Evolutionary conservation across 108 stramenopile species (phyloP).

Genomic region (Thalassiosira profunda): DNA sequence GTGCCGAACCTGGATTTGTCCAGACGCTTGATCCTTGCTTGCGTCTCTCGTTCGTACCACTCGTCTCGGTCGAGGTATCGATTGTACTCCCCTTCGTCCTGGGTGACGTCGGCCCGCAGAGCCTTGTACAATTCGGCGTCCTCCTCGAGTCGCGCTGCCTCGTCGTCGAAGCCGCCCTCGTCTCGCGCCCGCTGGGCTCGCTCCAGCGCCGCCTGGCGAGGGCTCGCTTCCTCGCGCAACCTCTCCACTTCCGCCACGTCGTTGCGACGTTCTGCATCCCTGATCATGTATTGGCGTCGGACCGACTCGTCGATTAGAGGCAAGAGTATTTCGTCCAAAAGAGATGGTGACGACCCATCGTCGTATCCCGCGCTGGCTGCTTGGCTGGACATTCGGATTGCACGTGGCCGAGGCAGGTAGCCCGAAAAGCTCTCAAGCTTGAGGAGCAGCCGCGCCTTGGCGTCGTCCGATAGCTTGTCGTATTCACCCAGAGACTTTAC

Average conservation of each 20-base stretch:
- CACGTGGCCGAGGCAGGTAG: slow-evolving; percentile 71
- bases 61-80: slow-evolving; percentile 90
- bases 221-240: slow-evolving; percentile 64
- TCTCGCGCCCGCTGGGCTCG: slow-evolving; percentile 55
- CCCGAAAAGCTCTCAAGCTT: slow-evolving; percentile 75
- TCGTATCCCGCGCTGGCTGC: neutral
- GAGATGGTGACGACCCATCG: slow-evolving; percentile 22
- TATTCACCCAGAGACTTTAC: slow-evolving; percentile 70
- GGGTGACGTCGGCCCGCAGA: slow-evolving; percentile 86
- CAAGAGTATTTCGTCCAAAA: slow-evolving; percentile 79
- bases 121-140: slow-evolving; percentile 79
- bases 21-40: slow-evolving; percentile 52
- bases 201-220: slow-evolving; percentile 71
- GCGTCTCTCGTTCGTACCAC: slow-evolving; percentile 90
- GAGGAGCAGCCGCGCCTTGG: slow-evolving; percentile 75
- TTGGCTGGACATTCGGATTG: slow-evolving; percentile 33
- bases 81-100: slow-evolving; percentile 80
- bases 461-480: slow-evolving; percentile 64
- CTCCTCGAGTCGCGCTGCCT: slow-evolving; percentile 54
- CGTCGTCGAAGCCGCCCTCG: slow-evolving; percentile 63
- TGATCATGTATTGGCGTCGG: slow-evolving; percentile 72
- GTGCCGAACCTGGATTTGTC: slow-evolving; percentile 70
- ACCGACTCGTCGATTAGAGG: slow-evolving; percentile 87
- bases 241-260: slow-evolving; percentile 61
- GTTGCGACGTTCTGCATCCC: slow-evolving; percentile 67